These are phyloP conservation scores for Chlamydomonas asymmetrica DNA, from an alignment of 139 green algal genomes.

Conservation along the genomic window DNA sequence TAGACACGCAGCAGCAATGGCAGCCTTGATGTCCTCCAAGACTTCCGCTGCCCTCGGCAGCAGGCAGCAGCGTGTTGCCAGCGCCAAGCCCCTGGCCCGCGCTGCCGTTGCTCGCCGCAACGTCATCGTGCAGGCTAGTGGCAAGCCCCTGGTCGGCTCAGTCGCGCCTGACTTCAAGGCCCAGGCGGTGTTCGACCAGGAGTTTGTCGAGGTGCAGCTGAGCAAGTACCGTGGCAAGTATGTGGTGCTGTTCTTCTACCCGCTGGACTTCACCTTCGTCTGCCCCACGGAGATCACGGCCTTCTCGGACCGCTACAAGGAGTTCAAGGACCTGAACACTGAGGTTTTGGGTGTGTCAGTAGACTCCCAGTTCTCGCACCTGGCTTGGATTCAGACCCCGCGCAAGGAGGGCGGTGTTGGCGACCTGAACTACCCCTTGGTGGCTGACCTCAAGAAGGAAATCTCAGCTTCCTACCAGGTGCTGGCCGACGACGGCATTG, in stretches of 20 bases:
- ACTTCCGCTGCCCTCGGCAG: neutral
- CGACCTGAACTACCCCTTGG: conserved; percentile 95
- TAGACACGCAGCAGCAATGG: conserved; percentile 15
- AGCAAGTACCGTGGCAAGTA: conserved; percentile 95
- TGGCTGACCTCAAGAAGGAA: conserved; percentile 95
- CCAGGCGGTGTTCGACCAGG: conserved; percentile 69
- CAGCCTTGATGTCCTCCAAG: neutral
- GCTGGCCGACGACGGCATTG: conserved; percentile 79
- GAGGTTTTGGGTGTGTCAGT: conserved; percentile 89
- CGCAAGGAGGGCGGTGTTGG: conserved; percentile 89
- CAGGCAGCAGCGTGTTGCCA: neutral
- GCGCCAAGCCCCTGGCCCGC: neutral
- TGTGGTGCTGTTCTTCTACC: conserved; percentile 99
- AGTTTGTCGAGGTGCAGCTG: conserved; percentile 92
- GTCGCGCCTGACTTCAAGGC: conserved; percentile 90
- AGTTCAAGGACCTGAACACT: conserved; percentile 89
- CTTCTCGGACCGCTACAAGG: conserved; percentile 91
- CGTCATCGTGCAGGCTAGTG: neutral
- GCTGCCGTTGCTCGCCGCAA: conserved; percentile 6
- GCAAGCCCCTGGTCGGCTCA: conserved; percentile 75
- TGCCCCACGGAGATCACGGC: conserved; percentile 98
- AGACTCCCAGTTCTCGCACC: conserved; percentile 96
- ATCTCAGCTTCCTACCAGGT: conserved; percentile 87
- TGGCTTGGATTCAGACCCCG: conserved; percentile 96
- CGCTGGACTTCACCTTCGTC: conserved; percentile 88